A percentile compares a stretch with the other conserved stretches of the same genome.
Conservation (phyloP, 345 rosid genomes). For the Populus euphratica region DNA sequence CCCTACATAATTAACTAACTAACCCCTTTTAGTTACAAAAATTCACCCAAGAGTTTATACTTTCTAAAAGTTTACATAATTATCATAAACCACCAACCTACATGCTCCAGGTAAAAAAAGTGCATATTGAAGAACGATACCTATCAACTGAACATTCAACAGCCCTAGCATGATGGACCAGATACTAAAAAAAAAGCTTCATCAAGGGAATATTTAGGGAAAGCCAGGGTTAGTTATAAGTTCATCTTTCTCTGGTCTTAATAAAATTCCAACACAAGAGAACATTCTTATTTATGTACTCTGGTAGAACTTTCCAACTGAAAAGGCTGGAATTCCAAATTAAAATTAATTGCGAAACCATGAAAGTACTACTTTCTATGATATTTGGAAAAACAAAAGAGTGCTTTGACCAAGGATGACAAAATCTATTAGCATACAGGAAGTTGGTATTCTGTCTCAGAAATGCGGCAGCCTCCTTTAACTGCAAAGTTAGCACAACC, state of each 20-base stretch:
- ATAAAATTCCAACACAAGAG: not conserved
- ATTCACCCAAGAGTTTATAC: too few relatives aligned
- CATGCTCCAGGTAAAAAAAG: not conserved
- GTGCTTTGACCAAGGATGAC: not conserved
- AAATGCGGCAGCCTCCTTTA: conserved; percentile 77
- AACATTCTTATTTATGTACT: not conserved
- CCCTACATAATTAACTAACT: too few relatives aligned
- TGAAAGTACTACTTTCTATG: not conserved
- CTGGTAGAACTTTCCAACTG: not conserved
- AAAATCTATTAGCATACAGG: conserved; percentile 55
- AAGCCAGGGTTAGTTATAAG: not conserved
- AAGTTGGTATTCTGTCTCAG: conserved; percentile 82
- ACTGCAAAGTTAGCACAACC: conserved; percentile 98
- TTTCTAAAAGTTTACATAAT: too few relatives aligned
- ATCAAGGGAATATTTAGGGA: not conserved
- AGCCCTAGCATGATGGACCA: not conserved
- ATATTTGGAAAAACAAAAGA: conserved; percentile 10
- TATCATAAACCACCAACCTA: too few relatives aligned
- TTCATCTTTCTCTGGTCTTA: not conserved
- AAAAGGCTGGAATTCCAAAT: not conserved
- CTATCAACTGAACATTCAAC: not conserved
- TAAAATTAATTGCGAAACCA: not conserved
- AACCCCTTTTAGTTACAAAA: too few relatives aligned
- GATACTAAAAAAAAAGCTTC: not conserved
- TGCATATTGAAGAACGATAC: not conserved